Percentiles rank a stretch among this genome's conserved stretches.
These are phyloP conservation scores for Acanthamoeba sp. DNA, from an alignment of 208 protist genomes.

Conservation along the genomic window DNA sequence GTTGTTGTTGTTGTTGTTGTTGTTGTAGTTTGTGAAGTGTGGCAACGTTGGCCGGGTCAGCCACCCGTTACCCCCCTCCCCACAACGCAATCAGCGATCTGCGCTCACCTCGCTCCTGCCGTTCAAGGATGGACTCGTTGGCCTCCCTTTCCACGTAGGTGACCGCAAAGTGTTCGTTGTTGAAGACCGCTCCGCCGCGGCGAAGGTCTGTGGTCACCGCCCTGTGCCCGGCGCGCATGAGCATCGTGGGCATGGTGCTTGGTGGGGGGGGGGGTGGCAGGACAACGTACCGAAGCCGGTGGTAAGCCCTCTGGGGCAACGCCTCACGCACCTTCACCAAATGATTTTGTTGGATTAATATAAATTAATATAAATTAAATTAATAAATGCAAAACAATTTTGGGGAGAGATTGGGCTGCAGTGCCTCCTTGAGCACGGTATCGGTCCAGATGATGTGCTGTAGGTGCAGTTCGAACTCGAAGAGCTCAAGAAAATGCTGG, in stretches of 20 bases:
- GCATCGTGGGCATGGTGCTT: too few relatives aligned
- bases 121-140: not conserved
- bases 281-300: not conserved
- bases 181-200: not conserved
- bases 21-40: too few relatives aligned
- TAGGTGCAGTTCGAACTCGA: conserved; percentile 85
- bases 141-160: not conserved
- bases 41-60: too few relatives aligned
- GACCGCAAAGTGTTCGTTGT: conserved; percentile 24
- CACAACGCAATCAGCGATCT: not conserved
- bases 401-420: not conserved
- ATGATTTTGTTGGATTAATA: not conserved
- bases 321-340: not conserved
- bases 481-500: conserved; percentile 88
- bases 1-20: too few relatives aligned
- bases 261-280: not conserved
- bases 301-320: not conserved
- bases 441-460: conserved; percentile 85
- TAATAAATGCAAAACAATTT: too few relatives aligned
- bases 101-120: not conserved
- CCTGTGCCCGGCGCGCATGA: not conserved
- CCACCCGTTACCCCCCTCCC: not conserved
- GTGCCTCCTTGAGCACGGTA: conserved; percentile 87
- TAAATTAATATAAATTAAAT: conserved; percentile 7
- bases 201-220: not conserved